phyloP scores from a whole-genome alignment of 2,329 filamentous ascomycete genomes.

The Cordyceps farinosa region DNA sequence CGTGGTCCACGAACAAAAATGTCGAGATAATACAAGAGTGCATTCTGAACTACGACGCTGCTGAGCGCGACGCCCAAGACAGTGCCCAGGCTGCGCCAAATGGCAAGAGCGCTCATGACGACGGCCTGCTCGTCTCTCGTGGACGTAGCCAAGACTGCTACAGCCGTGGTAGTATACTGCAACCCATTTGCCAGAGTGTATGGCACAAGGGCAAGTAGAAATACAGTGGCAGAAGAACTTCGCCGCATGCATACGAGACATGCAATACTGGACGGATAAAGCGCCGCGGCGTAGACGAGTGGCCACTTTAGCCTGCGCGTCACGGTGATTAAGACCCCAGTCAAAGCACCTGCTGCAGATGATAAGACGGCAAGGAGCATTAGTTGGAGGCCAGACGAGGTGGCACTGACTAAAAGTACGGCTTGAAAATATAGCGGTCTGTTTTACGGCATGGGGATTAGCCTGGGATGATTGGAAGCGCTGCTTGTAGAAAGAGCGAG shows the following conservation, averaged over 20 bases:
- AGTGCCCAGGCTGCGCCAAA: slow-evolving; percentile 70
- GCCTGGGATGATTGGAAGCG: neutral
- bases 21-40: slow-evolving; percentile 58
- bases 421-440: slow-evolving; percentile 74
- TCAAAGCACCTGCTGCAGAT: slow-evolving; percentile 51
- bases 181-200: slow-evolving; percentile 59
- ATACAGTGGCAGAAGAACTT: slow-evolving; percentile 47
- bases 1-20: slow-evolving; percentile 55
- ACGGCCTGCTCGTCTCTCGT: slow-evolving; percentile 62
- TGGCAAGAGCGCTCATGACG: slow-evolving; percentile 64
- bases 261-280: slow-evolving; percentile 48
- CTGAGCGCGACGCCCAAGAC: slow-evolving; percentile 71
- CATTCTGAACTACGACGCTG: slow-evolving; percentile 71
- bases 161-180: slow-evolving; percentile 60
- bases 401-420: slow-evolving; percentile 66
- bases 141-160: slow-evolving; percentile 58
- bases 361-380: slow-evolving; percentile 58
- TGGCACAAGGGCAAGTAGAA: slow-evolving; percentile 56
- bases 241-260: slow-evolving; percentile 46
- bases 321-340: slow-evolving; percentile 60
- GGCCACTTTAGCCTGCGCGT: slow-evolving; percentile 58
- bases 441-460: slow-evolving; percentile 4
- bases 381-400: slow-evolving; percentile 66
- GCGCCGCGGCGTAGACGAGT: slow-evolving; percentile 46
- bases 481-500: neutral